These are phyloP conservation scores for Colletotrichum eremochloae DNA, from an alignment of 2,329 filamentous ascomycete species.

Conservation along the genomic window DNA sequence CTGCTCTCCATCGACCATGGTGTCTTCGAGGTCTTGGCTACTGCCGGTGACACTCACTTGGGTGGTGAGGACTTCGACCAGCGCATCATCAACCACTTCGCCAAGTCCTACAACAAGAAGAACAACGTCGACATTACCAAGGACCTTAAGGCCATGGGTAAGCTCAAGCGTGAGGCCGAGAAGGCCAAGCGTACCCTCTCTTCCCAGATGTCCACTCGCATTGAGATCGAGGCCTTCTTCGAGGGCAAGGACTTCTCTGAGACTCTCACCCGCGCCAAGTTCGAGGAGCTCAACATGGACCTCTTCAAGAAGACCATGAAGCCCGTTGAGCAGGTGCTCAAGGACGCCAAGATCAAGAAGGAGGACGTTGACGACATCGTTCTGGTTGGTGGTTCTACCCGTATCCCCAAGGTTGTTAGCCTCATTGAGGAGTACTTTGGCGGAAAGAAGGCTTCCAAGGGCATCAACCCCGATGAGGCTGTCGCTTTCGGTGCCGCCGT, in stretches of 20 bases:
- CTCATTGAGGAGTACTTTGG: slow-evolving; percentile 94
- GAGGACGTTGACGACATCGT: slow-evolving; percentile 95
- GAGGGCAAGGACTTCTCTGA: slow-evolving; percentile 98
- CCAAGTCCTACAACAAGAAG: slow-evolving; percentile 99
- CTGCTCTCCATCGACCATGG: slow-evolving; percentile 92
- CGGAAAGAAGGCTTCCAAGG: slow-evolving; percentile 98
- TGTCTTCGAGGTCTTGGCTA: slow-evolving; percentile 94
- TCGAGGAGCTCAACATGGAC: slow-evolving; percentile 98
- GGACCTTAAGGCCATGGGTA: slow-evolving; percentile 98
- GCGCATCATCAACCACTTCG: slow-evolving; percentile 95
- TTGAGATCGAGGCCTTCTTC: slow-evolving; percentile 98
- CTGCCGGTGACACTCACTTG: slow-evolving; percentile 95
- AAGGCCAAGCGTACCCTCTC: slow-evolving; percentile 99
- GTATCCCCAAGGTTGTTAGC: slow-evolving; percentile 96
- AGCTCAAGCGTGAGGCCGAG: slow-evolving; percentile 99
- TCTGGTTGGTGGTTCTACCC: slow-evolving; percentile 96
- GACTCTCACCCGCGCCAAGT: slow-evolving; percentile 98
- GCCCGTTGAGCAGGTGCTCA: slow-evolving; percentile 98
- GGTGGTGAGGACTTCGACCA: slow-evolving; percentile 99
- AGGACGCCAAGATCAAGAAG: slow-evolving; percentile 99
- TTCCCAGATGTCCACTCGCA: slow-evolving; percentile 91
- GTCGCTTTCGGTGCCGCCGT: slow-evolving; percentile 98
- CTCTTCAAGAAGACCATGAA: slow-evolving; percentile 99
- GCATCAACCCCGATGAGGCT: slow-evolving; percentile 99
- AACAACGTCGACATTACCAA: slow-evolving; percentile 91